Evolutionary conservation across 2,329 filamentous ascomycete genomes (phyloP).

Genomic region (Berkeleyomyces basicola): DNA sequence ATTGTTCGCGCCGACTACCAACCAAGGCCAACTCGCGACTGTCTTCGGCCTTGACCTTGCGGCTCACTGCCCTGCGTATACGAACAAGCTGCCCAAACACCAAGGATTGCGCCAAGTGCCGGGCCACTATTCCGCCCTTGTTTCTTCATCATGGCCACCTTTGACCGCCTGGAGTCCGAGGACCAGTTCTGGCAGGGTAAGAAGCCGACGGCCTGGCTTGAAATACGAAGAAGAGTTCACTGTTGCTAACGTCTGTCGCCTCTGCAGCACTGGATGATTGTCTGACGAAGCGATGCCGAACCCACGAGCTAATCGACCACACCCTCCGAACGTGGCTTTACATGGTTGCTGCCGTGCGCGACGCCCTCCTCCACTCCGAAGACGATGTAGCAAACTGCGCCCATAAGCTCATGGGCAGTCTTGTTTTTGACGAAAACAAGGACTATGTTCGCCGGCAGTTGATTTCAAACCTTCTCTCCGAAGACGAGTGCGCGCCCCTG

Average conservation of each 20-base stretch:
- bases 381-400: slow-evolving; percentile 69
- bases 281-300: slow-evolving; percentile 30
- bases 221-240: neutral
- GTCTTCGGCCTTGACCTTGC: too few species aligned
- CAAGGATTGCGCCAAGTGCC: neutral
- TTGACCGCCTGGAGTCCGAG: slow-evolving; percentile 30
- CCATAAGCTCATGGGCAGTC: slow-evolving; percentile 58
- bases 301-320: slow-evolving; percentile 57
- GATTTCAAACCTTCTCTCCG: slow-evolving; percentile 76
- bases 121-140: neutral
- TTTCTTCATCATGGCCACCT: slow-evolving; percentile 5
- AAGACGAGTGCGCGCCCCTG: slow-evolving; percentile 67
- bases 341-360: slow-evolving; percentile 60
- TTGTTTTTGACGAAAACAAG: slow-evolving; percentile 55
- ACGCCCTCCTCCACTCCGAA: slow-evolving; percentile 57
- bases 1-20: too few species aligned
- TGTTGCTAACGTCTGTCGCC: neutral
- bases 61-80: too few species aligned
- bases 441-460: slow-evolving; percentile 88
- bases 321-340: slow-evolving; percentile 69
- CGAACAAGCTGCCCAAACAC: neutral
- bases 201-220: slow-evolving; percentile 16
- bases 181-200: slow-evolving; percentile 80
- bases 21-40: too few species aligned
- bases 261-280: slow-evolving; percentile 31